Percentiles rank a stretch among this genome's conserved stretches.
Conservation (phyloP, 2,329 filamentous ascomycete species). For the Helminthosporium solani region DNA sequence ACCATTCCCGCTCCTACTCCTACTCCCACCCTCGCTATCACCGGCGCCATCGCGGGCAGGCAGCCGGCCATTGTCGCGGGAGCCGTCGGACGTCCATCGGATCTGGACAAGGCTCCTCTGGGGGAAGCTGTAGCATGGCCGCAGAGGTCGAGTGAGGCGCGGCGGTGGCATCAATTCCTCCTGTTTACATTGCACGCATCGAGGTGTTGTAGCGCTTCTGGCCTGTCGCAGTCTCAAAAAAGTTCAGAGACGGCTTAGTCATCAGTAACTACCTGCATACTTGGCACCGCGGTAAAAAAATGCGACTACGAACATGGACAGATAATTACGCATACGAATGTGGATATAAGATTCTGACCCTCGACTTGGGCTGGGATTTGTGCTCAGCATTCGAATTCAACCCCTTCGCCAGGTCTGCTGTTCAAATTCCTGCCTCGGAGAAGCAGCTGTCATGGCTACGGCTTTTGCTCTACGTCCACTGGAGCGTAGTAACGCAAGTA, state of each 20-base stretch:
- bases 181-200: conserved; percentile 35
- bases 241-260: not conserved
- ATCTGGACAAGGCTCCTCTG: conserved; percentile 42
- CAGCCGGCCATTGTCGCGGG: conserved; percentile 14
- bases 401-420: no score
- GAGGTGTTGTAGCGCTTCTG: not conserved
- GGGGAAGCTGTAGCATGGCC: conserved; percentile 47
- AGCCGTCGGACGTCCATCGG: conserved; percentile 25
- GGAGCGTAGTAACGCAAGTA: conserved; percentile 47
- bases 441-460: conserved; percentile 18
- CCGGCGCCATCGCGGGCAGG: conserved; percentile 9
- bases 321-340: no score
- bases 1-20: no score
- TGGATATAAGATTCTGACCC: no score
- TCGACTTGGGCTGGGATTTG: no score
- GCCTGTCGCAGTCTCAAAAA: not conserved
- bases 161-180: conserved; percentile 49
- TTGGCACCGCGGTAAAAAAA: no score
- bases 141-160: conserved; percentile 44
- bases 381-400: no score
- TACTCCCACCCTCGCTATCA: no score
- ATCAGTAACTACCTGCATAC: no score
- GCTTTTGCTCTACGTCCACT: conserved; percentile 57
- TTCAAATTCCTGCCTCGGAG: no score
- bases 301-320: no score